Conservation (phyloP, 1,284 basidiomycete genomes). For the Sparassis latifolia region DNA sequence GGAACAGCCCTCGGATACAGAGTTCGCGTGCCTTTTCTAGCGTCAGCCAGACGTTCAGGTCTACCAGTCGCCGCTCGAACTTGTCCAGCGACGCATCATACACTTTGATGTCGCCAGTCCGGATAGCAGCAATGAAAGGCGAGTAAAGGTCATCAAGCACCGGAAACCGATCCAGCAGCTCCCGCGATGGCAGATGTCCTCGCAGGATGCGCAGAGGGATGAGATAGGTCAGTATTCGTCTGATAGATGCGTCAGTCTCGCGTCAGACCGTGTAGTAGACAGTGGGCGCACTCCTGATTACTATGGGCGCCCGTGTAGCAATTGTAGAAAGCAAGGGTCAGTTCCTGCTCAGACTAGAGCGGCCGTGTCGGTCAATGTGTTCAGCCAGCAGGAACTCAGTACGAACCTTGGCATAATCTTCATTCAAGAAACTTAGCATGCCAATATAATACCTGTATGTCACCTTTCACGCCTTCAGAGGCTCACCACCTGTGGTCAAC, state of each 20-base stretch:
- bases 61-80: conserved; percentile 66
- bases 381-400: not conserved
- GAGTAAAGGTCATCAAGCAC: conserved; percentile 68
- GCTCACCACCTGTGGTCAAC: not conserved
- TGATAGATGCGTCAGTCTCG: conserved; percentile 17
- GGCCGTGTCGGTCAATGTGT: not conserved
- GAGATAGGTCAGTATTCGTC: conserved; percentile 86
- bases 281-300: conserved; percentile 71
- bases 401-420: conserved; percentile 77
- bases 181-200: conserved; percentile 73
- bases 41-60: conserved; percentile 79
- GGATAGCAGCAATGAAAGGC: conserved; percentile 79
- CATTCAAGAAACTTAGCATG: conserved; percentile 89
- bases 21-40: conserved; percentile 86
- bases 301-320: conserved; percentile 62
- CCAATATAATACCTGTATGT: conserved; percentile 92
- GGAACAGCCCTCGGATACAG: conserved; percentile 81
- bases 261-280: not conserved
- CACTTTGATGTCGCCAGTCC: conserved; percentile 67
- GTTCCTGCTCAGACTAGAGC: conserved; percentile 70
- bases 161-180: conserved; percentile 67
- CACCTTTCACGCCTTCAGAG: conserved; percentile 42
- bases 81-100: conserved; percentile 76
- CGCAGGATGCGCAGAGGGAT: conserved; percentile 84
- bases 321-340: conserved; percentile 76